Base-by-base conservation (phyloP, 2,329 filamentous ascomycete genomes). In the Pseudogymnoascus sp. region DNA sequence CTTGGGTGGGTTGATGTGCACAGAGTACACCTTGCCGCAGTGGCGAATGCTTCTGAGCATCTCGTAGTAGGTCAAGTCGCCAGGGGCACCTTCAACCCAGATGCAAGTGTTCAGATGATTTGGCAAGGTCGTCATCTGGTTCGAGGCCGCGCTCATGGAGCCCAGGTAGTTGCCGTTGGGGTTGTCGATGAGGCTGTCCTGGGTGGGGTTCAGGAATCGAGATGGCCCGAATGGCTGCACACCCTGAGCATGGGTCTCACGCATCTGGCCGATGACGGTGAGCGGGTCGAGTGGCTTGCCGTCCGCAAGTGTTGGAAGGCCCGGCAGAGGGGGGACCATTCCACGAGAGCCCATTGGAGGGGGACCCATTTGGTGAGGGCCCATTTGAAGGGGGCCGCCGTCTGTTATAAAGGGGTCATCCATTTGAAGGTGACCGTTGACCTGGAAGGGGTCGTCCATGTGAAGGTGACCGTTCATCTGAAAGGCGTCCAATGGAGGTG, bases 41-140 rank as follows among this genome's bases (percentile, higher is more conserved):
- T 40, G 18, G n/a, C 58, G 55, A 39, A 69, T 66, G 15, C 35
- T 45, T 4, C 37, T 58, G 36, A 68, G 68, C 10, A 70, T 55
- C 5, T 68, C 63, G 1, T 12, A 48, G 12, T 64, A 40, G 1
- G 39, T 55, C 2, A 63, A 33, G 1, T 36, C 39, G 5, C 29
- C 18, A 0, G 68, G 67, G 10, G 70, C 64, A 8, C 65, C 60
- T 5, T 62, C 66, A 2, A 71, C 33, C 59, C 63, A 69, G 5
- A 70, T 36, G 2, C 65, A 58, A 37, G 67, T 69, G 37, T 71
- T 70, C 4, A 64, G 5, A 9, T 52, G 2, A 33, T 67, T 60
- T 0, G 64, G 60, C 27, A 70, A 60, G 8, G 59, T 15, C 7
- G 60, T 18, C 48, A 55, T 55, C 48, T 55, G 48, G 27, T 55